Base-by-base conservation (phyloP, 305 asterid genomes). In the Fraxinus latifolia region DNA sequence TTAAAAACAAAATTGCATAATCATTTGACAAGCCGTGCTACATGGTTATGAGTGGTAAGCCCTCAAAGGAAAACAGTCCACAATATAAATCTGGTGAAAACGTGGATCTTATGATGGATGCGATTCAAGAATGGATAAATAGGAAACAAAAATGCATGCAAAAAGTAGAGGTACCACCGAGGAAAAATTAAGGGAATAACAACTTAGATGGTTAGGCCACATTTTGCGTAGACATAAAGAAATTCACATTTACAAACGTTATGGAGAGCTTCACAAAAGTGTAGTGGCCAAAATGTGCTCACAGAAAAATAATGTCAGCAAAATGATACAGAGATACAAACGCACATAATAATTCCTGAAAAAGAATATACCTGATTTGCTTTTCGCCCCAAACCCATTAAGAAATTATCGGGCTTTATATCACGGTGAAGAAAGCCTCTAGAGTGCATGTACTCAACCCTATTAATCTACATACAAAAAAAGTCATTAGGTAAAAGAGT, bases 361-460 rank as follows among this genome's bases (percentile, higher is more conserved):
- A 44, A 74, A 82, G 47, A 73, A 53, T 77, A 72, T 7, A 89
- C 92, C 92, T 89, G 91, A 83, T 87, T 87, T 71, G 92, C 91
- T 82, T 89, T 89, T 47, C 92, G 92, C 70, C 92, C 92, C 76
- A 87, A 85, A 67, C 92, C 92, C 91, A 89, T 89, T 83, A 89
- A 83, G 81, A 89, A 89, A 87, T 87, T 89, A 74, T 89, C 92
- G 14, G 92, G 92, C 85, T 89, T 89, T 44, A 89, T 87, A 73
- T 89, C 92, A 33, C 92, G 92, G 81, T 89, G 92, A 82, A 89
- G 90, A 89, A 89, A 89, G 74, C 92, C 92, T 81, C 89, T 87
- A 27, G 89, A 84, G 79, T 89, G 92, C 90, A 89, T 88, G 82
- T 87, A 89, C 72, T 89, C 92, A 21, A 89, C 89, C 78, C 92